Percentiles rank a stretch among this genome's conserved stretches.
Evolutionary conservation across 2,329 filamentous ascomycete genomes (phyloP).

Genomic region (Anthostomella pinea): DNA sequence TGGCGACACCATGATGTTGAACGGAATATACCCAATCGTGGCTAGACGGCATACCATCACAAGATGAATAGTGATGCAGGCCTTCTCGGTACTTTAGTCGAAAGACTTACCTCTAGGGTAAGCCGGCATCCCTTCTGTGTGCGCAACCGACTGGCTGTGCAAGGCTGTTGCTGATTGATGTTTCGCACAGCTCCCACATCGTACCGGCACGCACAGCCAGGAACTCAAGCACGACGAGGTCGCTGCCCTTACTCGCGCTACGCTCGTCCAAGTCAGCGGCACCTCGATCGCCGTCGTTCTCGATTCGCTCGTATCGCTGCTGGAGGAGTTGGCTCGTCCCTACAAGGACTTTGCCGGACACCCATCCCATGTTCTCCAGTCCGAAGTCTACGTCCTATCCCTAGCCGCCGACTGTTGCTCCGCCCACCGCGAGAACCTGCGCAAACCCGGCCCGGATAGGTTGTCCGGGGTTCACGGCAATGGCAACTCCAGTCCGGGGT

Average conservation of each 20-base stretch:
- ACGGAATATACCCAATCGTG: constrained; percentile 25
- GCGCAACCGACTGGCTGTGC: not conserved
- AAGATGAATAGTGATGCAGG: constrained; percentile 58
- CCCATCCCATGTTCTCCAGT: constrained; percentile 59
- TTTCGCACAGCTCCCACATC: constrained; percentile 54
- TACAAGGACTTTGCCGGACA: constrained; percentile 51
- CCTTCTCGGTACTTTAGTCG: constrained; percentile 60
- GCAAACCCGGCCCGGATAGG: constrained; percentile 25
- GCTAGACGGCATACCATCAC: constrained; percentile 32
- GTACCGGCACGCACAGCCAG: constrained; percentile 55
- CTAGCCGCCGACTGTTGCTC: constrained; percentile 64
- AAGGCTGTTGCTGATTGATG: constrained; percentile 13
- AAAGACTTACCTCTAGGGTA: constrained; percentile 62
- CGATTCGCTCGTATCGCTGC: constrained; percentile 53
- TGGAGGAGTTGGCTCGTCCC: constrained; percentile 57
- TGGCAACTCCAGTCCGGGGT: constrained; percentile 2
- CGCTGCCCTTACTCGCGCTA: constrained; percentile 57
- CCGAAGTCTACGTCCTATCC: constrained; percentile 62
- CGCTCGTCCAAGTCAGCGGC: constrained; percentile 58
- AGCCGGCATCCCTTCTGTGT: constrained; percentile 6
- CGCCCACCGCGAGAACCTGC: constrained; percentile 54
- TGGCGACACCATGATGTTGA: constrained; percentile 35
- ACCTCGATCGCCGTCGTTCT: constrained; percentile 53
- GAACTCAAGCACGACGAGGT: constrained; percentile 61
- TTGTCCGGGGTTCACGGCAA: constrained; percentile 6